A percentile compares a stretch with the other conserved stretches of the same genome.
These are phyloP conservation scores for Talaromyces nanjingensis DNA, from an alignment of 495 filamentous ascomycete genomes.

Conservation along the genomic window DNA sequence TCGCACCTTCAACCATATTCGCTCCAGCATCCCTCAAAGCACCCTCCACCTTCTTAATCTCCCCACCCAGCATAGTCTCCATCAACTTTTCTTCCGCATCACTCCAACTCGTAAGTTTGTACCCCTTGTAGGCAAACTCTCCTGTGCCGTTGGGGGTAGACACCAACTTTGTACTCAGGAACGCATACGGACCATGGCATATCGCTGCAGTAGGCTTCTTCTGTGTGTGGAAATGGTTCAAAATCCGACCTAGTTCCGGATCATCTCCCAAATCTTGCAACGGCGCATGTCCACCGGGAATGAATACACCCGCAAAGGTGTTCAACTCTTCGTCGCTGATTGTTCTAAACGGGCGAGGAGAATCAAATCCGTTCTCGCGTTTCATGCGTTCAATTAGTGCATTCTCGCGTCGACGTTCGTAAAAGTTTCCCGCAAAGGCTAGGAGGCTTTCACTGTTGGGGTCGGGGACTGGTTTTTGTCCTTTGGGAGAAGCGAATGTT, in stretches of 20 bases:
- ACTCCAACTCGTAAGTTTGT: conserved; percentile 24
- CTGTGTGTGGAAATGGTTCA: conserved; percentile 27
- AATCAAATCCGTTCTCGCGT: conserved; percentile 28
- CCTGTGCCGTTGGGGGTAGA: conserved; percentile 15
- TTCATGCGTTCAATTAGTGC: conserved; percentile 32
- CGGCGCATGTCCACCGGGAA: conserved; percentile 37
- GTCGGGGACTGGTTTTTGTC: conserved; percentile 26
- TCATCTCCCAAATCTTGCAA: conserved; percentile 30
- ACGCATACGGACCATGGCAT: conserved; percentile 36
- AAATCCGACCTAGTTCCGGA: conserved; percentile 29
- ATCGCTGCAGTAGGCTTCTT: conserved; percentile 32
- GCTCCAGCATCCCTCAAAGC: conserved; percentile 21
- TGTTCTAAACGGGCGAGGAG: conserved; percentile 19
- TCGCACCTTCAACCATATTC: conserved; percentile 20
- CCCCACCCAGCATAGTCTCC: conserved; percentile 23
- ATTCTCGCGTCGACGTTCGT: conserved; percentile 30
- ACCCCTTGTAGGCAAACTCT: conserved; percentile 30
- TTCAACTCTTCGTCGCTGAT: conserved; percentile 25
- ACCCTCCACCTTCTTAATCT: conserved; percentile 25
- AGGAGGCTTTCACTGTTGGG: conserved; percentile 29
- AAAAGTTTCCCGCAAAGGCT: conserved; percentile 33
- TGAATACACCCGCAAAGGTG: conserved; percentile 29
- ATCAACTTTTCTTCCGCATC: conserved; percentile 26
- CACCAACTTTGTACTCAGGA: conserved; percentile 26
- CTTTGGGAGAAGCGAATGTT: conserved; percentile 32